Evolutionary conservation across 108 stramenopile species (phyloP), one percentile per base, ranked within the genome.

Genomic region (Nannochloropsis salina): DNA sequence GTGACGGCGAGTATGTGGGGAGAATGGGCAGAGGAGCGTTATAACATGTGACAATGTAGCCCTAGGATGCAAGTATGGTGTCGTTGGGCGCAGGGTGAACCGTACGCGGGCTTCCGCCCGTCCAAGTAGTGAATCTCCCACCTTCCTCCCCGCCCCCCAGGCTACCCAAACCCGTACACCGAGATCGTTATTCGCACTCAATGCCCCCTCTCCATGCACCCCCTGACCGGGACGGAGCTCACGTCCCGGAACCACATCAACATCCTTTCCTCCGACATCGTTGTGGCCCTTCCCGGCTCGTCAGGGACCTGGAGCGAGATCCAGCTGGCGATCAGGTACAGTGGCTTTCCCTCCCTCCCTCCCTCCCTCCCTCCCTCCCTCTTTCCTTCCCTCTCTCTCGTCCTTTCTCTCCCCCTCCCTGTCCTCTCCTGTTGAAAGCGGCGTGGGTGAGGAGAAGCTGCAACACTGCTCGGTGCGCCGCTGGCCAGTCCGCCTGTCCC

Each of bases 341-440:
- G 31, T 31, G 47, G 12, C 1, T 51, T 51, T 51, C 47, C 47
- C 47, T 51, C 47, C 47, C 47, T 51, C 47, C 47, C 1, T 51
- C 47, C 47, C 47, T 51, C 47, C 47, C 47, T 51, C 47, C 47
- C 47, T 15, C 47, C 47, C 47, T 51, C 47, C 47, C 47, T 51
- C 47, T 15, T 15, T 1, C 47, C 47, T 15, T 51, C 47, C 47
- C 47, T 51, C 47, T 15, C 15, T 51, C 47, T 15, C 47, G 10
- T 1, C 47, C 47, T 51, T 1, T 51, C 47, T 51, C 47, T 15
- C 47, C 15, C 47, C 47, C 1, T 51, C 47, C 47, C 47, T 51
- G 12, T 15, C 15, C 47, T 15, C 47, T 1, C 15, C 47, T 31
- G 31, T 31, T 31, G 31, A 31, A 31, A 31, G 31, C 31, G 31